Percentiles rank a stretch among this genome's conserved stretches.
These are phyloP conservation scores for Suhomyces yuchorum DNA, from an alignment of 1,139 yeast genomes.

Conservation along the genomic window DNA sequence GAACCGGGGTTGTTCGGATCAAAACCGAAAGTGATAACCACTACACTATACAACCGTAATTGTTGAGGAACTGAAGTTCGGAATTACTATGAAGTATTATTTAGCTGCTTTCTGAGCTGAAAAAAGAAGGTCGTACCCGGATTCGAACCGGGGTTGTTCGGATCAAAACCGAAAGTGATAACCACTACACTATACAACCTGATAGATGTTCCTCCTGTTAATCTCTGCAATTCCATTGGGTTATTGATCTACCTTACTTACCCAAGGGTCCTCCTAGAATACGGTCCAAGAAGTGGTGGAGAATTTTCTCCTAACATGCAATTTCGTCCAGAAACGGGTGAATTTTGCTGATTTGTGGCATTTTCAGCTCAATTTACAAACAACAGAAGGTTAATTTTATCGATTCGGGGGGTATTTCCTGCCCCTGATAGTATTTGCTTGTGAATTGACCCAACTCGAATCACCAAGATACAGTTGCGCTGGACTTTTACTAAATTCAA, in stretches of 20 bases:
- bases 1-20: constrained; percentile 80
- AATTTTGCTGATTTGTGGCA: too few species aligned
- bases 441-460: too few species aligned
- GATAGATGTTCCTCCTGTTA: neutral
- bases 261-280: too few species aligned
- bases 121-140: constrained; percentile 77
- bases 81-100: neutral
- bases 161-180: constrained; percentile 58
- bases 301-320: too few species aligned
- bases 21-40: constrained; percentile 51
- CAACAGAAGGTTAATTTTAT: too few species aligned
- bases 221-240: neutral
- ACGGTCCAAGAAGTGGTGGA: too few species aligned
- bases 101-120: neutral
- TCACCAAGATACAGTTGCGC: too few species aligned
- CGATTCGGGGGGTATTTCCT: too few species aligned
- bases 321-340: too few species aligned
- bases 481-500: too few species aligned
- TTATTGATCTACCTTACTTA: neutral
- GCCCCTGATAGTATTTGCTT: too few species aligned
- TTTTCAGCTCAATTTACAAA: too few species aligned
- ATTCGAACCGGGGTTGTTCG: constrained; percentile 94
- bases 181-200: constrained; percentile 48
- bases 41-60: constrained; percentile 47
- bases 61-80: neutral